These are phyloP conservation scores for Teratosphaeria epicoccoides DNA, from an alignment of 2,329 filamentous ascomycete species.

Conservation along the genomic window DNA sequence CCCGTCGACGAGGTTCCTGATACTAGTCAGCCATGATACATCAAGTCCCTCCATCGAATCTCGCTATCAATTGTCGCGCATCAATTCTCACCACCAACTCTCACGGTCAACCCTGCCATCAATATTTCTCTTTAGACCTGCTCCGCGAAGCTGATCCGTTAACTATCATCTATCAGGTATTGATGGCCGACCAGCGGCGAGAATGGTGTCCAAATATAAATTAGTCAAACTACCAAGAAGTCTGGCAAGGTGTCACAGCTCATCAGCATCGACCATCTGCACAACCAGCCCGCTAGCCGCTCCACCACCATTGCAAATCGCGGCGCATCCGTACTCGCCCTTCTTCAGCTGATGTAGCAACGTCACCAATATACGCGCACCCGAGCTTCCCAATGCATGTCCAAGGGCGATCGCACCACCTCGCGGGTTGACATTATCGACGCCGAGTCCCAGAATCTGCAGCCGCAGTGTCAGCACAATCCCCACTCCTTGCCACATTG, in stretches of 20 bases:
- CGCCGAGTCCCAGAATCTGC: slow-evolving; percentile 68
- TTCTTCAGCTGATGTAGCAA: slow-evolving; percentile 83
- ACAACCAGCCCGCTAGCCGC: slow-evolving; percentile 87
- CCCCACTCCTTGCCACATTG: neutral
- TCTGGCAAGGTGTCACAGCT: no score
- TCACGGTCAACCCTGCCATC: neutral
- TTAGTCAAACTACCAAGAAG: no score
- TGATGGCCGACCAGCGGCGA: no score
- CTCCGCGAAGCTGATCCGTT: no score
- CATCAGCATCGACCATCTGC: slow-evolving; percentile 54
- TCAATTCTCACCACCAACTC: neutral
- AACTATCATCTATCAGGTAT: no score
- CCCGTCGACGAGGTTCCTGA: no score
- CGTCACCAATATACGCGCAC: slow-evolving; percentile 80
- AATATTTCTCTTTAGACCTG: no score
- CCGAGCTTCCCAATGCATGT: slow-evolving; percentile 87
- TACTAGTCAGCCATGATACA: no score
- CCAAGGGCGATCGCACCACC: slow-evolving; percentile 88
- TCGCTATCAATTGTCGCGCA: no score
- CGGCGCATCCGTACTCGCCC: slow-evolving; percentile 88
- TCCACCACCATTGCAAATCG: slow-evolving; percentile 94
- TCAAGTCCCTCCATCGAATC: no score
- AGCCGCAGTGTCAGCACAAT: neutral
- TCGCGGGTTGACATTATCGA: slow-evolving; percentile 72
- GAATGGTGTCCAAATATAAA: no score